Evolutionary conservation across 805 yeast species (phyloP), one percentile per base, ranked within the genome.

Genomic region (Lipomyces yamadae): DNA sequence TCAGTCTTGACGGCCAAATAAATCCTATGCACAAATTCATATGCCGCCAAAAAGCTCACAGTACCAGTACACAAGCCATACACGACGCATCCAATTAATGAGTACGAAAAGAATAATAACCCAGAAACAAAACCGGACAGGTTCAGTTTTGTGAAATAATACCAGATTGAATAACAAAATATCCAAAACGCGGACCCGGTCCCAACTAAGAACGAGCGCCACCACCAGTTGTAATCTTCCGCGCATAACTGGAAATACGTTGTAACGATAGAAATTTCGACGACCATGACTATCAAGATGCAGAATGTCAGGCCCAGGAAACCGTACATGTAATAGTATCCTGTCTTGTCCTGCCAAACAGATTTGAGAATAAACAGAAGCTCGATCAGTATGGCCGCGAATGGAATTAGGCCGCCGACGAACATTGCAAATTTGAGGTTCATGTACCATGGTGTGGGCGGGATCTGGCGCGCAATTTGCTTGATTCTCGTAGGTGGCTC

Each of bases 321-420:
- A 2, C 96, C 95, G 76, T 89, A 91, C 84, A 87, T 84, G 79
- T 87, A 89, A 77, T 89, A 90, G 73, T 86, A 90, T 2, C 93
- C 85, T 0, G 92, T 85, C 76, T 89, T 89, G 73, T 90, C 92
- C 65, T 88, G 79, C 94, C 96, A 91, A 10, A 91, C 80, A 1
- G 93, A 85, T 75, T 90, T 86, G 79, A 89, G 87, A 35, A 91
- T 83, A 76, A 87, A 88, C 63, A 86, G 78, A 66, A 92, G 79
- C 74, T 92, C 97, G 63, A 90, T 92, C 74, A 88, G 88, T n/a
- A 90, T 87, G 11, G 91, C 86, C 18, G 88, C 87, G 74, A 91
- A 92, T 45, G 97, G 96, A 59, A 90, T 82, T 29, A 88, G 60
- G 2, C 97, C 97, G 72, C 89, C 88, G 0, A 84, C 72, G 4